Percentiles rank a stretch among this genome's conserved stretches.
Evolutionary conservation across 108 stramenopile species (phyloP).

Genomic region (Stephanodiscus triporus): DNA sequence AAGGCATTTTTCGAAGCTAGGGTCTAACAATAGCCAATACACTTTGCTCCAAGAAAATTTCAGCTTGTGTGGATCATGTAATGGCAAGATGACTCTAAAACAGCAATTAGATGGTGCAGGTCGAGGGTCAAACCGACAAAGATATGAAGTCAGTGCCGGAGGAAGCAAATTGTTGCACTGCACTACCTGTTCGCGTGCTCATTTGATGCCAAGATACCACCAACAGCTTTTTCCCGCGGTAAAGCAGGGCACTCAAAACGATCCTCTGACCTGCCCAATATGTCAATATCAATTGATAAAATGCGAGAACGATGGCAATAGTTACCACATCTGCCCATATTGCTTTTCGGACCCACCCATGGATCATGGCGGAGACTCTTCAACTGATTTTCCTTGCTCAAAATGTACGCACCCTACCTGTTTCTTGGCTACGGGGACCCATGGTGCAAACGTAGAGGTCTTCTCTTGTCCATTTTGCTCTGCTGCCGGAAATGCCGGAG

Average conservation of each 20-base stretch:
- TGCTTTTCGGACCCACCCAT: constrained; percentile 76
- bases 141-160: constrained; percentile 32
- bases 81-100: constrained; percentile 64
- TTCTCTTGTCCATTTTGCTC: constrained; percentile 84
- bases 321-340: constrained; percentile 78
- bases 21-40: constrained; percentile 48
- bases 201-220: constrained; percentile 63
- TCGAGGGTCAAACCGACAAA: constrained; percentile 24
- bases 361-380: constrained; percentile 65
- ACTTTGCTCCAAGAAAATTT: constrained; percentile 62
- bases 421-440: constrained; percentile 65
- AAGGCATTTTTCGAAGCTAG: constrained; percentile 68
- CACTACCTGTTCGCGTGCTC: constrained; percentile 62
- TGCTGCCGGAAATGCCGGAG: constrained; percentile 36
- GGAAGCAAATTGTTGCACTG: constrained; percentile 71
- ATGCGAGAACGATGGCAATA: constrained; percentile 67
- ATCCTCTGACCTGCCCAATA: constrained; percentile 76
- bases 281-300: constrained; percentile 80
- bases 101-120: constrained; percentile 42
- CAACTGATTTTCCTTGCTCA: constrained; percentile 73
- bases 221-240: constrained; percentile 53
- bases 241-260: constrained; percentile 45
- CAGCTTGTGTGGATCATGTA: constrained; percentile 74
- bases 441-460: constrained; percentile 69
- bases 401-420: constrained; percentile 77